Evolutionary conservation across 2,329 filamentous ascomycete genomes (phyloP).

Genomic region (Exophiala xenobiotica): DNA sequence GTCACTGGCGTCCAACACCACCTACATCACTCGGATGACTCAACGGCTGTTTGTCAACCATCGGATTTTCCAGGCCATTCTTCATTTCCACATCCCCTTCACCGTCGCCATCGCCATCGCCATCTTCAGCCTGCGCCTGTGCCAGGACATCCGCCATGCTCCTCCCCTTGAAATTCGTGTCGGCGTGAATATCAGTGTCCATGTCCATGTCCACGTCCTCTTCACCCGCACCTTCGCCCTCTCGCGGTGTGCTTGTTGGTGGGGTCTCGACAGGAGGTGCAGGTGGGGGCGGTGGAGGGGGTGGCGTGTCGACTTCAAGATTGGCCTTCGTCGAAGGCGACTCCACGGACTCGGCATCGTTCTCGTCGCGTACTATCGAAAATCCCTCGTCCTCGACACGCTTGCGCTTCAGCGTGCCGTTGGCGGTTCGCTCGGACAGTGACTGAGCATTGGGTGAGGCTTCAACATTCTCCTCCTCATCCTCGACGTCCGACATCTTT

Average conservation of each 20-base stretch:
- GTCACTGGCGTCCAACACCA: constrained; percentile 2
- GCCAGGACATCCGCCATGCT: constrained; percentile 32
- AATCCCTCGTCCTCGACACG: constrained; percentile 38
- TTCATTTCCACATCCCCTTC: constrained; percentile 15
- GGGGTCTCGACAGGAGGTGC: constrained; percentile 29
- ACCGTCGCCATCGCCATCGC: constrained; percentile 21
- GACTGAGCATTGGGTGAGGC: constrained; percentile 30
- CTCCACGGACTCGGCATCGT: constrained; percentile 20
- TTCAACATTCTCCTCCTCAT: constrained; percentile 41
- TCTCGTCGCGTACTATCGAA: constrained; percentile 25
- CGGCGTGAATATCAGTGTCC: constrained; percentile 30
- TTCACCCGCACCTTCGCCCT: constrained; percentile 12
- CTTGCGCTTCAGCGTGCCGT: constrained; percentile 61
- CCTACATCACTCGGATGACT: background rate
- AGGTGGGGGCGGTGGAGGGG: constrained; percentile 36
- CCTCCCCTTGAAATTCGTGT: constrained; percentile 30
- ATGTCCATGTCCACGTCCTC: constrained; percentile 10
- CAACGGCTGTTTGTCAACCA: constrained; percentile 19
- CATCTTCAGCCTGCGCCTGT: constrained; percentile 30
- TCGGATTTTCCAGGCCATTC: constrained; percentile 15
- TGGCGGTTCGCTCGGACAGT: constrained; percentile 24
- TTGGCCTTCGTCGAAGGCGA: constrained; percentile 28
- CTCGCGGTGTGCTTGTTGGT: constrained; percentile 24
- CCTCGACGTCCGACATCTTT: constrained; percentile 45
- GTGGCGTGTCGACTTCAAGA: constrained; percentile 28